A percentile compares a stretch with the other conserved stretches of the same genome.
Conservation (phyloP, 805 yeast genomes). For the Lipomyces oligophaga region DNA sequence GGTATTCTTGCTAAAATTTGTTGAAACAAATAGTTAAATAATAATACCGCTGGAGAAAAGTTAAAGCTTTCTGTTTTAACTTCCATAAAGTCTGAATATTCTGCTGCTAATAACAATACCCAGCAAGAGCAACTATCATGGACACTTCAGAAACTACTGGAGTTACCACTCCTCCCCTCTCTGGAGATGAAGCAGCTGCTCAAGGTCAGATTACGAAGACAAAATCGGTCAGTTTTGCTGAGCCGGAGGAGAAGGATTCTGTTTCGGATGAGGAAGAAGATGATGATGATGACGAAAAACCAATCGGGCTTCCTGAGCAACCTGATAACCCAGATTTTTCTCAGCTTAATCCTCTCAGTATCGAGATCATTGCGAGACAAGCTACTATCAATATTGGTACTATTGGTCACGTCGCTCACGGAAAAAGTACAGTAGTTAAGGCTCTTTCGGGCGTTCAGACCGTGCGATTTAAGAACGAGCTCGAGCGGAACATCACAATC, state of each 20-base stretch:
- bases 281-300: constrained; percentile 86
- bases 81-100: too few relatives aligned
- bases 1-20: too few relatives aligned
- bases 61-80: too few relatives aligned
- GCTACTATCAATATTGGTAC: constrained; percentile 99
- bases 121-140: too few relatives aligned
- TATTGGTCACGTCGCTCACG: constrained; percentile 94
- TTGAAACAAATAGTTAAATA: too few relatives aligned
- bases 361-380: constrained; percentile 91
- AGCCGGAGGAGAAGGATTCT: constrained; percentile 49
- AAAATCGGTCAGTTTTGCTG: constrained; percentile 83
- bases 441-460: constrained; percentile 99
- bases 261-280: constrained; percentile 78
- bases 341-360: constrained; percentile 77
- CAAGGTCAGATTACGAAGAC: constrained; percentile 35
- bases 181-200: constrained; percentile 21
- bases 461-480: constrained; percentile 96
- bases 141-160: constrained; percentile 26
- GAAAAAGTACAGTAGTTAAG: constrained; percentile 88
- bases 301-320: constrained; percentile 95
- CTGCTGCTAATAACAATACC: not conserved
- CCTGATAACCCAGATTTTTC: constrained; percentile 84
- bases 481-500: constrained; percentile 98
- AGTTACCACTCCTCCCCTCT: constrained; percentile 21
- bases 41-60: too few relatives aligned